A percentile compares a stretch with the other conserved stretches of the same genome.
phyloP scores from a whole-genome alignment of 495 filamentous ascomycete species.

The Aspergillus affinis region DNA sequence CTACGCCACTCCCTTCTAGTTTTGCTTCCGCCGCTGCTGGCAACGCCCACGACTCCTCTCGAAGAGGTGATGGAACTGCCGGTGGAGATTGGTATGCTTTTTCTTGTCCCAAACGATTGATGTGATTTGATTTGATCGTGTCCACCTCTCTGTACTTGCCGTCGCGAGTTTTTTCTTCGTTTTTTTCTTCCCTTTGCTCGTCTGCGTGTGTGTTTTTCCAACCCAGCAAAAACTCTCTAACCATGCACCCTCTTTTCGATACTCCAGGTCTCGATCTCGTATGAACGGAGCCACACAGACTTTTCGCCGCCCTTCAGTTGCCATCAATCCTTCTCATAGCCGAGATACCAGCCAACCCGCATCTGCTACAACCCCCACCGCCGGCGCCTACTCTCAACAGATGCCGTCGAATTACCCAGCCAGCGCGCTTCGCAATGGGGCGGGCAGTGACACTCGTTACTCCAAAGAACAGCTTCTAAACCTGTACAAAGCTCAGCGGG shows the following conservation, averaged over 20 bases:
- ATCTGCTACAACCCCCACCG: constrained; percentile 49
- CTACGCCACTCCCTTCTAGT: constrained; percentile 75
- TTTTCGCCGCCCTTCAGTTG: constrained; percentile 78
- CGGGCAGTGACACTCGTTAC: constrained; percentile 62
- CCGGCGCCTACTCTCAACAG: constrained; percentile 61
- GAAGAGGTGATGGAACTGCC: constrained; percentile 54
- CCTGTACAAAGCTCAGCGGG: constrained; percentile 64
- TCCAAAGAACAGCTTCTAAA: constrained; percentile 80
- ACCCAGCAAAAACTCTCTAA: constrained; percentile 16
- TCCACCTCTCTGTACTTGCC: too few relatives aligned
- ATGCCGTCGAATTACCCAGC: constrained; percentile 50
- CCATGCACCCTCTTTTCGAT: constrained; percentile 4
- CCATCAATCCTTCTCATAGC: constrained; percentile 56
- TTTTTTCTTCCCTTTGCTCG: constrained; percentile 4
- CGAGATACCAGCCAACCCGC: constrained; percentile 49
- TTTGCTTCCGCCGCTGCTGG: constrained; percentile 82
- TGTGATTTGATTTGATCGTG: too few relatives aligned
- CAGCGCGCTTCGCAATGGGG: constrained; percentile 53
- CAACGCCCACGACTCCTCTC: constrained; percentile 58
- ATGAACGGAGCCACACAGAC: constrained; percentile 82
- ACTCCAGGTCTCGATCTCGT: constrained; percentile 61
- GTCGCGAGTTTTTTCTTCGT: constrained; percentile 5
- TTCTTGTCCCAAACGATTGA: neutral
- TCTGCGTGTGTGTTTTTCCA: constrained; percentile 8
- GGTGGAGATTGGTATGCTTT: constrained; percentile 57